Conservation (phyloP, 257 asterid genomes). For the Asclepias syriaca region DNA sequence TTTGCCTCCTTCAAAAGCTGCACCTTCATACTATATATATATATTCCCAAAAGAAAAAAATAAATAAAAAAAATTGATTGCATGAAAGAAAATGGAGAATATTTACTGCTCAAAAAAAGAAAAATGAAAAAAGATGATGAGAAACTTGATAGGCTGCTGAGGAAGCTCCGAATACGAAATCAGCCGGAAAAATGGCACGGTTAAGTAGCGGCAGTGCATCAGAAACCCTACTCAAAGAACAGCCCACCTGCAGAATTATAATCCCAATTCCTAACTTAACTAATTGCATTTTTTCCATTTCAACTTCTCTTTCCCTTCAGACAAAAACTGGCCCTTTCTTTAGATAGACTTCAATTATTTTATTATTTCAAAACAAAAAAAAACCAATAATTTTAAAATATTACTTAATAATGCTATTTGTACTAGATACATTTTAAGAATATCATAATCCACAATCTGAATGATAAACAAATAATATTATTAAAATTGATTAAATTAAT, state of each 20-base stretch:
- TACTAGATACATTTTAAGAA: not conserved
- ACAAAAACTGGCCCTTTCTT: not conserved
- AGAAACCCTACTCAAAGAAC: not conserved
- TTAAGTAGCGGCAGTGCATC: not conserved
- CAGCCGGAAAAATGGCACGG: constrained; percentile 5
- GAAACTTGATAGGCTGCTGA: constrained; percentile 18
- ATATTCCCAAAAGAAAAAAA: not conserved
- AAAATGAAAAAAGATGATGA: not conserved
- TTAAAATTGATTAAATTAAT: no score
- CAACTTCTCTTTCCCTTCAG: not conserved
- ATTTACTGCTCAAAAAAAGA: no score
- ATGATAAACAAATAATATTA: no score
- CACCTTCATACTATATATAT: constrained; percentile 30
- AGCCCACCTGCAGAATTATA: not conserved
- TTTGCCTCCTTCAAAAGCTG: constrained; percentile 24
- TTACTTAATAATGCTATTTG: no score
- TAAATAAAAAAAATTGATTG: no score
- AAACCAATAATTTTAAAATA: no score
- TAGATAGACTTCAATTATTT: not conserved
- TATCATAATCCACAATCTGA: not conserved
- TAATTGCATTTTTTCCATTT: not conserved
- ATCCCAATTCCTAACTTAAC: not conserved
- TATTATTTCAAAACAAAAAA: no score
- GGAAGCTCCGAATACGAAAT: constrained; percentile 14
- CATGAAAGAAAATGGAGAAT: no score